These are phyloP conservation scores for Taiwanofungus camphoratus DNA, from an alignment of 1,284 basidiomycete species.

Conservation along the genomic window DNA sequence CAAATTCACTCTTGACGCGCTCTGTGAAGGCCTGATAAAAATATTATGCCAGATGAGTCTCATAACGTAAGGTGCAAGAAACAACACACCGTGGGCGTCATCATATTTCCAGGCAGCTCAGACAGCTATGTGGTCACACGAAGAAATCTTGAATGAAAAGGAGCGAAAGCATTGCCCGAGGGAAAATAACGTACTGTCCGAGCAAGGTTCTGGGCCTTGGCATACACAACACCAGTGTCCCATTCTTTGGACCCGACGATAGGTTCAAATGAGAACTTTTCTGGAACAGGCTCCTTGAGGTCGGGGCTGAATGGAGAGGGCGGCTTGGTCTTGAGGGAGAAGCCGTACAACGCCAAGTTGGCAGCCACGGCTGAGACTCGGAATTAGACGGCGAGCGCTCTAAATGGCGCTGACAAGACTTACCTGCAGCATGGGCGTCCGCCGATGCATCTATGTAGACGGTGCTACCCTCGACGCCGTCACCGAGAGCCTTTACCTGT, in stretches of 20 bases:
- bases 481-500: constrained; percentile 49
- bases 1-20: constrained; percentile 64
- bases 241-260: constrained; percentile 48
- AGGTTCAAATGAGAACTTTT: constrained; percentile 44
- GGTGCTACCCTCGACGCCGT: constrained; percentile 45
- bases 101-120: constrained; percentile 81
- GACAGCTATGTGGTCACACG: constrained; percentile 47
- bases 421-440: constrained; percentile 74
- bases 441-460: constrained; percentile 55
- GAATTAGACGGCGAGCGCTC: neutral
- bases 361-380: constrained; percentile 61
- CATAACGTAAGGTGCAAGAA: neutral
- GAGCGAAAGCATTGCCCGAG: neutral
- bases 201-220: constrained; percentile 79
- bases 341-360: constrained; percentile 67
- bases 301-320: constrained; percentile 55
- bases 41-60: too few relatives aligned
- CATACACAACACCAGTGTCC: constrained; percentile 69
- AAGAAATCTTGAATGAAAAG: neutral
- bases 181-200: constrained; percentile 43
- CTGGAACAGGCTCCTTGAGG: constrained; percentile 39
- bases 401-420: constrained; percentile 1
- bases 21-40: constrained; percentile 58
- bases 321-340: constrained; percentile 69
- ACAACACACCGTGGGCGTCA: constrained; percentile 69